These are phyloP conservation scores for Trichoderma atroviride DNA, from an alignment of 2,329 filamentous ascomycete species.

Conservation along the genomic window DNA sequence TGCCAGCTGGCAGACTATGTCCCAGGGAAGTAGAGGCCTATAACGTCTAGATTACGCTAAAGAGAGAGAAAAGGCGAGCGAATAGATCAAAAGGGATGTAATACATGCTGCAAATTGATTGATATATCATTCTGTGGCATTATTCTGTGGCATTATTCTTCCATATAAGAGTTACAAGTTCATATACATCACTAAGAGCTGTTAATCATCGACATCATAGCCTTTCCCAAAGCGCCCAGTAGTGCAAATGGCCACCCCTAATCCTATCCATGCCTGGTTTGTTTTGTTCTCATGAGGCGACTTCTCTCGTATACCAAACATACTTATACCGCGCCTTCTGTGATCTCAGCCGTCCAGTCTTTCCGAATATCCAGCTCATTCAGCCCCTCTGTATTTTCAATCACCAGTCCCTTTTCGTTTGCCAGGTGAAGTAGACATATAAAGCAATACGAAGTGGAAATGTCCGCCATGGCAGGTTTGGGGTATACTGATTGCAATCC, in stretches of 20 bases:
- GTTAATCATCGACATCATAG: slow-evolving; percentile 2
- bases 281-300: background rate
- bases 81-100: too few species aligned
- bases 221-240: background rate
- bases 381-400: slow-evolving; percentile 64
- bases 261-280: background rate
- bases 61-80: background rate
- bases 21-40: background rate
- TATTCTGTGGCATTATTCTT: background rate
- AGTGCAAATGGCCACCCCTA: background rate
- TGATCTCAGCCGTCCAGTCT: slow-evolving; percentile 63
- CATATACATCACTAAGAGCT: slow-evolving; percentile 4
- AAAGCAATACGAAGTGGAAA: slow-evolving; percentile 91
- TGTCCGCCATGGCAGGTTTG: slow-evolving; percentile 84
- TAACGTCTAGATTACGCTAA: background rate
- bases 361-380: slow-evolving; percentile 63
- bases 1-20: background rate
- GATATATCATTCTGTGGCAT: background rate
- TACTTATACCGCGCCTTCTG: slow-evolving; percentile 44
- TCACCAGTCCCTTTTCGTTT: slow-evolving; percentile 86
- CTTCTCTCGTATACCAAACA: background rate
- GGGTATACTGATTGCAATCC: slow-evolving; percentile 84
- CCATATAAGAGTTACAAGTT: background rate
- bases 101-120: background rate
- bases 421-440: slow-evolving; percentile 90